Base-by-base conservation (phyloP, 1,284 basidiomycete genomes). In the Moesziomyces sp. region DNA sequence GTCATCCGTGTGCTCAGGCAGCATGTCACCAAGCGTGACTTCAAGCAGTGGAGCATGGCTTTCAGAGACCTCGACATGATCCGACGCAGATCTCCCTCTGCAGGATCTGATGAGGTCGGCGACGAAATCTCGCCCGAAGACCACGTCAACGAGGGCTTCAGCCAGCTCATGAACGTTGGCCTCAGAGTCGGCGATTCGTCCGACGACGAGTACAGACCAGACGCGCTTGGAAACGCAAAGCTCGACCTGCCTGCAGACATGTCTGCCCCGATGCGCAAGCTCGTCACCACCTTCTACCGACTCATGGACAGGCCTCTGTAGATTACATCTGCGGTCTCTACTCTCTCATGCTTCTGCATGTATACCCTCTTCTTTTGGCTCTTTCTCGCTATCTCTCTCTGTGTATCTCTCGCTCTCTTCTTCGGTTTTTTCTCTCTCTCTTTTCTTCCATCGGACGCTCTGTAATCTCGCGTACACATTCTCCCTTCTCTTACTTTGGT, bases 51-150 rank as follows among this genome's bases (percentile, higher is more conserved):
- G 74, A 67, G 54, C 38, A 76, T 76, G 74, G 74, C 64, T 1
- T 76, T 65, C 59, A 52, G 74, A 30, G 74, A 76, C 30, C 54
- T 76, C 13, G 70, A 73, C n/a, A 58, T 73, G 60, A 46, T 62
- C 26, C 55, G 33, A 16, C 61, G 47, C 19, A 52, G 44, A 21
- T 46, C 50, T 1, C 52, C 47, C 6, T 46, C 56, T 1, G 35
- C 56, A 5, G 16, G 19, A 26, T 52, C 46, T 8, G 55, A 58
- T 3, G 23, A 35, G 13, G 21, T 45, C 1, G 55, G 43, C 0
- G 49, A 52, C 16, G 57, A 60, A 18, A 28, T 52, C 38, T 42
- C 48, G n/a, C 53, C 63, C 23, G 63, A 66, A 23, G 53, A 52
- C n/a, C 46, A 54, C 14, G 50, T 62, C 42, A 58, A 53, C 30